Percentiles rank a stretch among this genome's conserved stretches.
phyloP scores from a whole-genome alignment of 139 green algal genomes.

The Ettlia oleoabundans region DNA sequence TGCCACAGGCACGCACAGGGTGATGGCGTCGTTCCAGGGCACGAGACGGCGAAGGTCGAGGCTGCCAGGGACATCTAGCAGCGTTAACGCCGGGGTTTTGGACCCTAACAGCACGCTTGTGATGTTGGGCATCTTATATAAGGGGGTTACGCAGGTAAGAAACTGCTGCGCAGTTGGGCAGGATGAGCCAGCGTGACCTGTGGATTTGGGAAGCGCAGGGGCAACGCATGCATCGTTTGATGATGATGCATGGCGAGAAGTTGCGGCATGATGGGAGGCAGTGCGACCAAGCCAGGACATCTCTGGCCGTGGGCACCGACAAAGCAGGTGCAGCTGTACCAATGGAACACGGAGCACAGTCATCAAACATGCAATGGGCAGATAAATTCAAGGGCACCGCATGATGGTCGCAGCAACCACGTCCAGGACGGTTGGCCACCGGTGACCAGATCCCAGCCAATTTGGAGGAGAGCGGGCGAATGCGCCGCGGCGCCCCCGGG shows the following conservation, averaged over 20 bases:
- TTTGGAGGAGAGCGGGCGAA: no score
- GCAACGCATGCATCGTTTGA: not conserved
- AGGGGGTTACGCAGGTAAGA: not conserved
- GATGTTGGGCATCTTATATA: not conserved
- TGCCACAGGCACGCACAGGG: not conserved
- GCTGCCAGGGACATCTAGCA: not conserved
- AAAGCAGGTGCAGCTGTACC: no score
- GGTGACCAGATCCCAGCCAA: no score
- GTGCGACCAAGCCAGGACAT: no score
- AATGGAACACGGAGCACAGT: no score
- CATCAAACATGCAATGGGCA: no score
- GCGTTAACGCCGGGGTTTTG: not conserved
- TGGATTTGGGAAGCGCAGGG: not conserved
- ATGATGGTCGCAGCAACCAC: no score
- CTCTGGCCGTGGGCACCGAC: no score
- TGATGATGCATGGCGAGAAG: not conserved
- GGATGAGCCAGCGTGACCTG: not conserved
- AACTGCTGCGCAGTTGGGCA: not conserved
- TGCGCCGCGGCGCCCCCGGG: no score
- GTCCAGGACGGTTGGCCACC: no score
- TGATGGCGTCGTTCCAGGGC: constrained; percentile 13
- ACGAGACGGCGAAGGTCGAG: not conserved
- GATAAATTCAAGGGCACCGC: no score
- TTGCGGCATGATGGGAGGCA: no score
- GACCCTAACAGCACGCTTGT: not conserved